phyloP scores from a whole-genome alignment of 176 grass and related monocot genomes.

The Tillandsia leiboldiana region DNA sequence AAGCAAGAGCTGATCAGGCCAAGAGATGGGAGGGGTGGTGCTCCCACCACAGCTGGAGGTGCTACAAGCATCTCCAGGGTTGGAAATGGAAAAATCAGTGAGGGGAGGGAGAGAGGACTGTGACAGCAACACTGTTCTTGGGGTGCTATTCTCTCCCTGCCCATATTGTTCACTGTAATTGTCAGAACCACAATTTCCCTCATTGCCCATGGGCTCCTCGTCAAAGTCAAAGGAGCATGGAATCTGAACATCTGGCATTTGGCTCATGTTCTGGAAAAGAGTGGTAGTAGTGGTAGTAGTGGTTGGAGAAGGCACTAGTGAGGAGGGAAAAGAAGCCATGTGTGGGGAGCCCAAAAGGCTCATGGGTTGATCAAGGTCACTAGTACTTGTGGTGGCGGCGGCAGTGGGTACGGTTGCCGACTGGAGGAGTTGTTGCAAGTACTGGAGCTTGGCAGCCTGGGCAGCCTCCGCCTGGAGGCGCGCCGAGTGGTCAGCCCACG shows the following conservation, averaged over 20 bases:
- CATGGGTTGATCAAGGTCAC: conserved; percentile 43
- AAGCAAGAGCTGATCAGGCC: conserved; percentile 44
- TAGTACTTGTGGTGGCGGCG: conserved; percentile 27
- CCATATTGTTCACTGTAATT: conserved; percentile 22
- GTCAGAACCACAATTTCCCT: conserved; percentile 21
- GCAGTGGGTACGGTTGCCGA: conserved; percentile 19
- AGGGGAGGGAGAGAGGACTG: conserved; percentile 64
- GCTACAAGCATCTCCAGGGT: conserved; percentile 51
- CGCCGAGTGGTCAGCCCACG: conserved; percentile 46
- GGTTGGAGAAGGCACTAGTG: conserved; percentile 30
- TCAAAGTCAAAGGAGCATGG: conserved; percentile 45
- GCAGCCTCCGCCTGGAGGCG: conserved; percentile 45
- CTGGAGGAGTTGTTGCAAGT: conserved; percentile 47
- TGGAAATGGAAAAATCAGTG: conserved; percentile 55
- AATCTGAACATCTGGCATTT: conserved; percentile 43
- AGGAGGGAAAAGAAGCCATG: conserved; percentile 45
- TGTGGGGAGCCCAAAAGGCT: conserved; percentile 45
- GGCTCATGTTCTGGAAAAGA: conserved; percentile 24
- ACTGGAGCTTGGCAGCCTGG: conserved; percentile 57
- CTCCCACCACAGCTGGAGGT: conserved; percentile 56
- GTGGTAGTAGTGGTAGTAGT: conserved; percentile 11
- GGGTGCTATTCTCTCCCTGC: conserved; percentile 25
- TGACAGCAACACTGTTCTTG: conserved; percentile 33
- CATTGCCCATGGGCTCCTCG: conserved; percentile 23
- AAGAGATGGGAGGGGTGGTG: conserved; percentile 38